A percentile compares a stretch with the other conserved stretches of the same genome.
phyloP scores from a whole-genome alignment of 768 basidiomycete species.

The Xerocomellus chrysenteron region DNA sequence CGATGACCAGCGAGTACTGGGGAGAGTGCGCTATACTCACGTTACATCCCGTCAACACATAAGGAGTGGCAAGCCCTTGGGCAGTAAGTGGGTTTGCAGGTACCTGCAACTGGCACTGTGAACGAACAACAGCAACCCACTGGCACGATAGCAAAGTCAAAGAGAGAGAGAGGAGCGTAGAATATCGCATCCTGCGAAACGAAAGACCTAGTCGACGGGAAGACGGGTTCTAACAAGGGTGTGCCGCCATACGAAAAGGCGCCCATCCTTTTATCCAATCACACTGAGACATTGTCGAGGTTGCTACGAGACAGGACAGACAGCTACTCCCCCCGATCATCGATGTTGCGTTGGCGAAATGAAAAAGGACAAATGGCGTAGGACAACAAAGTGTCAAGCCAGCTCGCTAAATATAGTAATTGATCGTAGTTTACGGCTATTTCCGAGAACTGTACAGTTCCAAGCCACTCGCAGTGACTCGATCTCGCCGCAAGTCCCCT shows the following conservation, averaged over 20 bases:
- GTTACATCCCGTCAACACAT: conserved; percentile 28
- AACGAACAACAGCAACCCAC: conserved; percentile 11
- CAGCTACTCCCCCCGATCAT: neutral
- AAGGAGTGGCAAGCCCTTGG: conserved; percentile 28
- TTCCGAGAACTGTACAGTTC: conserved; percentile 19
- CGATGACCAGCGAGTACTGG: neutral
- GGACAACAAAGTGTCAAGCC: neutral
- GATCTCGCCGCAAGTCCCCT: too few relatives aligned
- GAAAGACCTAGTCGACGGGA: neutral
- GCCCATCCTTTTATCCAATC: conserved; percentile 8
- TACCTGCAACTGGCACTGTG: conserved; percentile 25
- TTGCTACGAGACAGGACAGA: conserved; percentile 7
- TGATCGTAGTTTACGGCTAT: too few relatives aligned
- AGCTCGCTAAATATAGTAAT: too few relatives aligned
- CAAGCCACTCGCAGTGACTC: neutral
- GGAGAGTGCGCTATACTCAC: conserved; percentile 4
- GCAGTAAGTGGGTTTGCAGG: conserved; percentile 24
- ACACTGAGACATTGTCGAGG: neutral
- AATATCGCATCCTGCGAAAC: conserved; percentile 10
- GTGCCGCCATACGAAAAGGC: conserved; percentile 19
- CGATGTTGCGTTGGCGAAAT: neutral
- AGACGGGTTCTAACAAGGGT: conserved; percentile 9
- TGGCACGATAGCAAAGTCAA: conserved; percentile 11
- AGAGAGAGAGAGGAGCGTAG: conserved; percentile 7
- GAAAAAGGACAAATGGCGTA: neutral